These are phyloP conservation scores for Ceratocystis lukuohia DNA, from an alignment of 2,329 filamentous ascomycete genomes.

Conservation along the genomic window DNA sequence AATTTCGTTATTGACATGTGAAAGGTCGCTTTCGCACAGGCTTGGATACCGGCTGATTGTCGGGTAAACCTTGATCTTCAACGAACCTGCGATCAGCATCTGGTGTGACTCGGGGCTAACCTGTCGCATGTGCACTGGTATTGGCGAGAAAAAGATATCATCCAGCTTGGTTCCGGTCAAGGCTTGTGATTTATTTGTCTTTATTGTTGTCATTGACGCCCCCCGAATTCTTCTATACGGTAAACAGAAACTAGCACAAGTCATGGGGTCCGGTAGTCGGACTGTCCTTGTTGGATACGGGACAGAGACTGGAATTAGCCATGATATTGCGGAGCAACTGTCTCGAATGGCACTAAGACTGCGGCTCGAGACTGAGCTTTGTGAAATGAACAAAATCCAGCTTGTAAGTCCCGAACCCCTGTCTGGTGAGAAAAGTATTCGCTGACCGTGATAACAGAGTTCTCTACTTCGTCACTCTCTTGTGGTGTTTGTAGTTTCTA, in stretches of 20 bases:
- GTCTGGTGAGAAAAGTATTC: not conserved
- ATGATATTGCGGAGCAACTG: conserved; percentile 80
- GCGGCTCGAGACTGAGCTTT: conserved; percentile 61
- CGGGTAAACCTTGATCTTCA: not conserved
- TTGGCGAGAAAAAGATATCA: not conserved
- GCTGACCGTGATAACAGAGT: conserved; percentile 28
- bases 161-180: too few species aligned
- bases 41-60: not conserved
- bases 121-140: not conserved
- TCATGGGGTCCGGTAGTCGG: conserved; percentile 21
- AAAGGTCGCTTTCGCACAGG: not conserved
- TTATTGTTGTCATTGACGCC: not conserved
- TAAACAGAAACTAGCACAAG: not conserved
- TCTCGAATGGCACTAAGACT: conserved; percentile 61
- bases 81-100: not conserved
- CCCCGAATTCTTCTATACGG: not conserved
- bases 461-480: conserved; percentile 40
- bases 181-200: not conserved
- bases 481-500: conserved; percentile 73
- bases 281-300: conserved; percentile 68
- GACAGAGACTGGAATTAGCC: conserved; percentile 87
- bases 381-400: conserved; percentile 63
- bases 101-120: not conserved
- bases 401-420: conserved; percentile 44
- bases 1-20: not conserved